Base-by-base conservation (phyloP, 2,329 filamentous ascomycete genomes). In the Alternaria brassicicola region DNA sequence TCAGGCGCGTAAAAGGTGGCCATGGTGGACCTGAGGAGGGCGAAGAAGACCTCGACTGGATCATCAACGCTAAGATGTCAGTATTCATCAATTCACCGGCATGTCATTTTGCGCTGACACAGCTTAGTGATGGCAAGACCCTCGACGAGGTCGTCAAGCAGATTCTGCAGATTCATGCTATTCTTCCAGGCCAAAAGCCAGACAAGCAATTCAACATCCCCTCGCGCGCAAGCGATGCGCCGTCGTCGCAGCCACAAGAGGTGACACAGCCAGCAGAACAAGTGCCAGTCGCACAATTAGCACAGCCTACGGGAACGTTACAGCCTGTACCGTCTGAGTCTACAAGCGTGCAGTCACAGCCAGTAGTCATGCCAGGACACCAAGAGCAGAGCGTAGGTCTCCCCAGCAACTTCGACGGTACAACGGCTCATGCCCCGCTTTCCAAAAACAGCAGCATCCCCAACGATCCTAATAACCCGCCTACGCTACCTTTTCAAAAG, bases 1-100 rank as follows among this genome's bases (percentile, higher is more conserved):
- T 99, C 83, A 86, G 93, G 59, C 80, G 81, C 46, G 89, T 96
- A 10, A 84, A 86, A 42, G 88, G 88, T 23, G 90, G 89, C 1
- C 87, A 88, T 2, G 89, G 88, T 30, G 88, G 88, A 1, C 74
- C 84, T 4, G 91, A 95, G 63, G 89, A 94, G 74, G 91, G 91
- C 26, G 91, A 96, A 76, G 92, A 96, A 74, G 92, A 91, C 65
- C 81, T 99, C 28, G 95, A 98, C 78, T 99, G 92, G 92, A 93
- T 98, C 71, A 91, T 99, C 71, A 90, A 94, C 76, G 89, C 93
- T 2, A 83, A 88, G 55, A 86, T 99, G 93, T 96, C 79, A 77
- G 86, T 73, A 43, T 13, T 15, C 28, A 45, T 48, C 54, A 8
- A 21, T 7, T 42, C 6, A 25, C 3, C 15, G 10, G 6, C 7